Conservation (phyloP, 768 basidiomycete genomes). For the Rhodotorula kratochvilovae region DNA sequence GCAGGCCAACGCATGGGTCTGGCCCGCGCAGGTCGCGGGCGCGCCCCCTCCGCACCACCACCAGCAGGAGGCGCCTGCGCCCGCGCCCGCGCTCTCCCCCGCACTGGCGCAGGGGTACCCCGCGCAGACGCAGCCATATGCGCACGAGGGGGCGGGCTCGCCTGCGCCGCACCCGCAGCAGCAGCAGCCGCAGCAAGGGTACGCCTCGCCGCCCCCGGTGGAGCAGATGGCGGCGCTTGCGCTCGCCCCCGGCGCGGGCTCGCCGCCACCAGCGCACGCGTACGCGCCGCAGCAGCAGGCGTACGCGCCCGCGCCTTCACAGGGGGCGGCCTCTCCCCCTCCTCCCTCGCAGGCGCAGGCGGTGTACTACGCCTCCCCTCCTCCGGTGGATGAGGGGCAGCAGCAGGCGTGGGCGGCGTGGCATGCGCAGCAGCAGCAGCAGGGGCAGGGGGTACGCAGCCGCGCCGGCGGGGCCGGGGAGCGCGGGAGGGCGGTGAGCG, state of each 20-base stretch:
- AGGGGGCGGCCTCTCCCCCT: too few species aligned
- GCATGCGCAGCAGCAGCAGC: slow-evolving; percentile 2
- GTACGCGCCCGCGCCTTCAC: neutral
- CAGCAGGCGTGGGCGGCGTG: slow-evolving; percentile 12
- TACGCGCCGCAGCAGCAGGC: neutral
- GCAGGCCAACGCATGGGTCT: neutral
- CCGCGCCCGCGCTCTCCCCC: neutral
- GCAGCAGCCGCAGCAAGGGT: neutral
- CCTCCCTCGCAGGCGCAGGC: neutral
- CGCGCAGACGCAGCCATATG: slow-evolving; percentile 3
- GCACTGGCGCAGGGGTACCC: slow-evolving; percentile 2
- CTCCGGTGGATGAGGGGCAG: neutral
- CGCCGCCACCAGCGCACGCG: neutral
- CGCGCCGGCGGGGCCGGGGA: neutral
- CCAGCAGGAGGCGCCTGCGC: neutral
- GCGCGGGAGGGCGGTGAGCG: neutral
- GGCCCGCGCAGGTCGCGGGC: neutral
- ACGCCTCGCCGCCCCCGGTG: neutral
- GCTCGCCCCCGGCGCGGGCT: neutral
- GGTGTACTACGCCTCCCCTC: neutral
- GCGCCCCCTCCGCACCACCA: neutral
- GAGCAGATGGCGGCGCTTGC: neutral
- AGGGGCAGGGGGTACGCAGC: neutral
- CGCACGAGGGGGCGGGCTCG: neutral
- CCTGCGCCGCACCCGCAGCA: neutral